Evolutionary conservation across 1,284 basidiomycete species (phyloP).

Genomic region (Ustilago loliicola): DNA sequence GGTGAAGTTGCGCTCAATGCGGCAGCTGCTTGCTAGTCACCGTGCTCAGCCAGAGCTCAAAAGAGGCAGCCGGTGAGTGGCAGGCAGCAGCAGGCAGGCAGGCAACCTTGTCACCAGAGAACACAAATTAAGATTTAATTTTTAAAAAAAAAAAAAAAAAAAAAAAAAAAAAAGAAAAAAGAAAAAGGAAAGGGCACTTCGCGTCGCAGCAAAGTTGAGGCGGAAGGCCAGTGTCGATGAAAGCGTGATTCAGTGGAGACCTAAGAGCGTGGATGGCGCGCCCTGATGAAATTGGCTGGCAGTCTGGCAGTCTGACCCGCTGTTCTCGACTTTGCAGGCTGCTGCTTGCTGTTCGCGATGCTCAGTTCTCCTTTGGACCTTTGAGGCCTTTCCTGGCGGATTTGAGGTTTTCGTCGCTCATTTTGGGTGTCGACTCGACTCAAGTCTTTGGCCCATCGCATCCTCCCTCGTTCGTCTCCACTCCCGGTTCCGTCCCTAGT

Average conservation of each 20-base stretch:
- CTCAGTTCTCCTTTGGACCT: neutral
- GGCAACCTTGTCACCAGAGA: neutral
- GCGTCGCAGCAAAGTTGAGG: neutral
- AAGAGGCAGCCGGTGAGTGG: too few species aligned
- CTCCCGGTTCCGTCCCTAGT: slow-evolving; percentile 23
- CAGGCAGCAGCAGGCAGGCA: too few species aligned
- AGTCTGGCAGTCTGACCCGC: neutral
- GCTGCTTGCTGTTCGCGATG: slow-evolving; percentile 1
- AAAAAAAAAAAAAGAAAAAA: too few species aligned
- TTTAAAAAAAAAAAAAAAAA: neutral
- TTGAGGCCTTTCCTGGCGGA: neutral
- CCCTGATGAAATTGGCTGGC: neutral
- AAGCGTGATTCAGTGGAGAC: neutral
- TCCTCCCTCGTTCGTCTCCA: slow-evolving; percentile 5
- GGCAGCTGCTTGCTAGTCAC: too few species aligned
- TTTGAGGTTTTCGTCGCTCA: slow-evolving; percentile 13
- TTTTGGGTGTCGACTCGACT: slow-evolving; percentile 9
- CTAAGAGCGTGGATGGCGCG: neutral
- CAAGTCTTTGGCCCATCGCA: neutral
- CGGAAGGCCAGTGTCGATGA: slow-evolving; percentile 1
- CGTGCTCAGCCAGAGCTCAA: too few species aligned
- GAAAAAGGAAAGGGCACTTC: too few species aligned
- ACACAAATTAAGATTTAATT: neutral
- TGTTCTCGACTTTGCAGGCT: neutral
- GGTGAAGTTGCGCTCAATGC: neutral